Percentiles rank a stretch among this genome's conserved stretches.
phyloP scores from a whole-genome alignment of 371 early-diverging fungal species.

The Mucor racemosus region DNA sequence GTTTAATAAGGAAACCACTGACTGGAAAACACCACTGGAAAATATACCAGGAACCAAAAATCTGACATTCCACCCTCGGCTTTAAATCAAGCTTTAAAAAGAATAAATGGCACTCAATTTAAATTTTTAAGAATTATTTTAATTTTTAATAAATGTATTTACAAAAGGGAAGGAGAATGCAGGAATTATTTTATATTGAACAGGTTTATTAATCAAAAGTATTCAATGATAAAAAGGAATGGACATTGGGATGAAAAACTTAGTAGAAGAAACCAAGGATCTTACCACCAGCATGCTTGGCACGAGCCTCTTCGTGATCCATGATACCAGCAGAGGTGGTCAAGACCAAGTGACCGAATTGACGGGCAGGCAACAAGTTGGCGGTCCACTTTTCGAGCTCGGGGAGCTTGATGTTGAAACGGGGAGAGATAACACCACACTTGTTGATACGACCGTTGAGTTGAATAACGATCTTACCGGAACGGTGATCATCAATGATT shows the following conservation, averaged over 20 bases:
- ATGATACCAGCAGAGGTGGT: constrained; percentile 99
- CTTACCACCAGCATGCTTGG: constrained; percentile 99
- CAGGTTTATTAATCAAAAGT: neutral
- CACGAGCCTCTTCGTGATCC: constrained; percentile 99
- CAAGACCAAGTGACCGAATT: constrained; percentile 97
- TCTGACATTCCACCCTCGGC: no score
- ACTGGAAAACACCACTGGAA: no score
- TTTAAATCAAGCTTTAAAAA: no score
- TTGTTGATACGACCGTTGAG: constrained; percentile 99
- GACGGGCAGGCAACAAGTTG: constrained; percentile 99
- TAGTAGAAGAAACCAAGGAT: constrained; percentile 77
- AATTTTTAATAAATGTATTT: neutral
- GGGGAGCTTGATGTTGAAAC: constrained; percentile 96
- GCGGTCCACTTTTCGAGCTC: constrained; percentile 98
- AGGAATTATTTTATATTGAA: neutral
- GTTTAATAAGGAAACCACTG: no score
- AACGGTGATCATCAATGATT: constrained; percentile 98
- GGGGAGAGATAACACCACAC: constrained; percentile 99
- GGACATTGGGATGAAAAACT: neutral
- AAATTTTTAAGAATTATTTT: neutral
- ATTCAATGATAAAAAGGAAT: neutral
- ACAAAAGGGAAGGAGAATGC: neutral
- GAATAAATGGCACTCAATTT: no score
- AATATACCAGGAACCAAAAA: no score
- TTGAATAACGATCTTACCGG: constrained; percentile 99